These are phyloP conservation scores for Ophiostoma ulmi DNA, from an alignment of 2,329 filamentous ascomycete genomes.

Conservation along the genomic window DNA sequence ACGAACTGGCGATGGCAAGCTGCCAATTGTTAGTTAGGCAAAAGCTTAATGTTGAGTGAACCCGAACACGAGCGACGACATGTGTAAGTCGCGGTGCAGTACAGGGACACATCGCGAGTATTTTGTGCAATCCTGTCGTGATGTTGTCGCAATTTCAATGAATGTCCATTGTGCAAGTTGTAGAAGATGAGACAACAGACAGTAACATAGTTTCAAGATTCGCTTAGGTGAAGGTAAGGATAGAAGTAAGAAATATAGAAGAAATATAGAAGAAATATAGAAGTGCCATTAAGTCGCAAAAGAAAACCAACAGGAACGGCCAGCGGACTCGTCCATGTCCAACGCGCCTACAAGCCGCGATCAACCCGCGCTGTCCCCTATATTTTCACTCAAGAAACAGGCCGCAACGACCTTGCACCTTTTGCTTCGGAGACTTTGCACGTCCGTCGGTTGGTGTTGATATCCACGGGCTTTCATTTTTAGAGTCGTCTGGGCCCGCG, in stretches of 20 bases:
- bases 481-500: not conserved
- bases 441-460: not conserved
- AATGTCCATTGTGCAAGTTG: not conserved
- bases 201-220: not conserved
- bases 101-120: not conserved
- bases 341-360: not conserved
- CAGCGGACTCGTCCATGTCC: not conserved
- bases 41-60: not conserved
- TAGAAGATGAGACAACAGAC: not conserved
- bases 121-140: not conserved
- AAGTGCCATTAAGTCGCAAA: not conserved
- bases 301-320: not conserved
- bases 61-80: slow-evolving; percentile 4
- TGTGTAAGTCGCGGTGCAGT: not conserved
- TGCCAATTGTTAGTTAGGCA: not conserved
- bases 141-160: not conserved
- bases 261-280: too few relatives aligned
- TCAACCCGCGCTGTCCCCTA: not conserved
- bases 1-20: not conserved
- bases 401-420: not conserved
- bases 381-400: too few relatives aligned
- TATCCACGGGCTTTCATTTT: not conserved
- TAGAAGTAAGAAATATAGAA: not conserved
- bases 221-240: not conserved
- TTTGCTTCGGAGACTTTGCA: not conserved